Conservation (phyloP, 805 yeast genomes). For the Pichia exigua region DNA sequence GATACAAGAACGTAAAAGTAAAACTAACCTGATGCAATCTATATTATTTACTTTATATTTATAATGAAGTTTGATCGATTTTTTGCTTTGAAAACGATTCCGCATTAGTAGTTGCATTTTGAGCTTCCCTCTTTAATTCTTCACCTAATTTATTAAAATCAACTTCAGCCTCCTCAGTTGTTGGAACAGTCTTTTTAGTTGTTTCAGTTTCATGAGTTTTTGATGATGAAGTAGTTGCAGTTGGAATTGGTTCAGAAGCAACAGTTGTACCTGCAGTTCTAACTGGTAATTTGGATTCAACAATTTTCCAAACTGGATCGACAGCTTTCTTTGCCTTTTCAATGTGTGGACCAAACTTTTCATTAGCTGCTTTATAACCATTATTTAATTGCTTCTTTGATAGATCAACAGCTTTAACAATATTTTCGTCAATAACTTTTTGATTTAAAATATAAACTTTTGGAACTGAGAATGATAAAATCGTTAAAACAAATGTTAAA, state of each 20-base stretch:
- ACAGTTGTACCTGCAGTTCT: slow-evolving; percentile 72
- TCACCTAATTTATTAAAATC: slow-evolving; percentile 14
- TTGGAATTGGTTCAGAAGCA: slow-evolving; percentile 9
- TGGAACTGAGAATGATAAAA: slow-evolving; percentile 69
- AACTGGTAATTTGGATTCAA: slow-evolving; percentile 47
- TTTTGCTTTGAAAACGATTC: slow-evolving; percentile 11
- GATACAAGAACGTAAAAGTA: background rate
- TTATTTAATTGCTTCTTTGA: slow-evolving; percentile 47
- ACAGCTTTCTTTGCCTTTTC: slow-evolving; percentile 49
- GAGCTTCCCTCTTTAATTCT: slow-evolving; percentile 12
- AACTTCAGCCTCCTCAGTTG: slow-evolving; percentile 8
- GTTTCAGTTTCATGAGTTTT: slow-evolving; percentile 4
- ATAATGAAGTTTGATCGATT: slow-evolving; percentile 7
- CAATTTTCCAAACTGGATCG: slow-evolving; percentile 58
- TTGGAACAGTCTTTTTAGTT: slow-evolving; percentile 3
- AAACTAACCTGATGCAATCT: background rate
- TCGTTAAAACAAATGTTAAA: slow-evolving; percentile 47
- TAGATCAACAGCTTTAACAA: slow-evolving; percentile 36
- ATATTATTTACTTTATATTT: background rate
- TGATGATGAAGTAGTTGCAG: slow-evolving; percentile 10
- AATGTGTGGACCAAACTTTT: slow-evolving; percentile 48
- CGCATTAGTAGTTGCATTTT: slow-evolving; percentile 3
- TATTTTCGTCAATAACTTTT: slow-evolving; percentile 64
- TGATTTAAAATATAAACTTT: slow-evolving; percentile 65
- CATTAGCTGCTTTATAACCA: slow-evolving; percentile 30